Percentiles rank a stretch among this genome's conserved stretches.
Conservation (phyloP, 1,284 basidiomycete species). For the Leccinum variabile region DNA sequence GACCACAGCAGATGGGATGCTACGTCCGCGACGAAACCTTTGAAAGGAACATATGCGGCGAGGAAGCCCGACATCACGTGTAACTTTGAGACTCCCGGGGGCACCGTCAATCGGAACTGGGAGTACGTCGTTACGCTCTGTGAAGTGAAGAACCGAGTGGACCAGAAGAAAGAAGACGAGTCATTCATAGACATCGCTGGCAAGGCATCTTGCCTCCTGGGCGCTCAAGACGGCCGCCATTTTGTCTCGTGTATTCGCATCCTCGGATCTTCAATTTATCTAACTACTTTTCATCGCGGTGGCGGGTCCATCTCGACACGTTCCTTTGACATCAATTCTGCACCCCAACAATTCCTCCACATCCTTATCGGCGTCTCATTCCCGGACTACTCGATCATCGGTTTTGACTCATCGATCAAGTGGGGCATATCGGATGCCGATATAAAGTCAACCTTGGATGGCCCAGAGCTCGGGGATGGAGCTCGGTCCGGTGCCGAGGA, state of each 20-base stretch:
- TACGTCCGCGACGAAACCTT: background rate
- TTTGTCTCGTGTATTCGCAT: background rate
- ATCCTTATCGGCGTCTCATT: background rate
- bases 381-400: background rate
- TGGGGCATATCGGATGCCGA: background rate
- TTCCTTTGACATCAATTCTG: background rate
- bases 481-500: background rate
- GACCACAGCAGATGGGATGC: background rate
- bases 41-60: background rate
- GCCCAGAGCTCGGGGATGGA: background rate
- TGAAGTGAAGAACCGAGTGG: background rate
- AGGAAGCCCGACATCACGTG: slow-evolving; percentile 2
- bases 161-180: background rate
- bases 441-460: background rate
- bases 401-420: background rate
- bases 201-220: background rate
- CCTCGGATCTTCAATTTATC: background rate
- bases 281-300: background rate
- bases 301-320: background rate
- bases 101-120: background rate
- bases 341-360: background rate
- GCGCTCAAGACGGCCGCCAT: background rate
- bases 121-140: background rate
- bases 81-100: background rate
- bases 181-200: background rate